Base-by-base conservation (phyloP, 257 asterid genomes). In the Petunia axillaris region DNA sequence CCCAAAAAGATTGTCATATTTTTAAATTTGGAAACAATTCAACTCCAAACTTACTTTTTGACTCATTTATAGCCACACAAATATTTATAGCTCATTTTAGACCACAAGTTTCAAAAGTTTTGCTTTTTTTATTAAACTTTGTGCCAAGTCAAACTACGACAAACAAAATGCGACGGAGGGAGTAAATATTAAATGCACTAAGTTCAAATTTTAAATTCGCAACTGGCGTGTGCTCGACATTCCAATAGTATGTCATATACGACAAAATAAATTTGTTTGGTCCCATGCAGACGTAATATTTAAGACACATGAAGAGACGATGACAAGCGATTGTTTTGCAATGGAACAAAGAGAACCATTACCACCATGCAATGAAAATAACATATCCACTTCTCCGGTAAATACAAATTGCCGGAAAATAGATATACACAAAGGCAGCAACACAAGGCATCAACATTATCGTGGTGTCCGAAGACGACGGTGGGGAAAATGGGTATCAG, bases 401-500 rank as follows among this genome's bases (percentile, higher is more conserved):
- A 11, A 73, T 60, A 1, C 46, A 40, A 66, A 15, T 66, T 6
- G 36, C 0, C 73, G 6, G 36, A 48, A 48, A 79, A 5, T 62
- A 60, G 2, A 71, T 53, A 0, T 64, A 46, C 36, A 13, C 2
- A 15, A 64, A 4, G 60, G 83, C 9, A 80, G 80, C 39, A 87
- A 79, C 79, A 87, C 85, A 3, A 67, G 75, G 4, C 91, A 90
- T 78, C 91, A 91, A 1, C 82, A 81, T 15, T 90, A 89, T 89
- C 87, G 89, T 36, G 94, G 97, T 14, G 92, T 92, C 1, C 84
- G 93, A 0, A 89, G 82, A 79, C 88, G 97, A 13, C 82, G 87
- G 0, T 92, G 94, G 93, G 97, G 94, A 3, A 90, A 89, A 80
- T 91, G 94, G 94, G 94, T 91, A 37, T 91, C 94, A 1, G 97